Conservation (phyloP, 2,329 filamentous ascomycete species). For the Trichoderma atrobrunneum region DNA sequence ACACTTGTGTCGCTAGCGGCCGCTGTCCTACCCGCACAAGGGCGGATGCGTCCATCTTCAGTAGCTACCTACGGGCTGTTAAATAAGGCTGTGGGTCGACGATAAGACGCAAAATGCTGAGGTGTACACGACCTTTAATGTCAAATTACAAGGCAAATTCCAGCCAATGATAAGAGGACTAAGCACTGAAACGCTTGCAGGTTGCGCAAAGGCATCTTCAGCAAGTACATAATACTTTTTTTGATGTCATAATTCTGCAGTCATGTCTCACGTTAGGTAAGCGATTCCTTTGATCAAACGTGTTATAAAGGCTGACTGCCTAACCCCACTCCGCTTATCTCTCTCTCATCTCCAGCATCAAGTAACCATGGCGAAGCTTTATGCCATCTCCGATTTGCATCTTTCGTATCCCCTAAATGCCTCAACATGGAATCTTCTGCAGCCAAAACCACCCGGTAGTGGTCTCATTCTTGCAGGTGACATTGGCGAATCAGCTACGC, state of each 20-base stretch:
- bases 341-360: not conserved
- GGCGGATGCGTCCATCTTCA: too few species aligned
- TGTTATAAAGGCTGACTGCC: not conserved
- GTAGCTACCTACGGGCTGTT: not conserved
- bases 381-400: constrained; percentile 14
- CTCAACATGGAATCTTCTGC: constrained; percentile 5
- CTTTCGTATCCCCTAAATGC: constrained; percentile 1
- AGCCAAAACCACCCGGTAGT: not conserved
- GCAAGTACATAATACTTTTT: not conserved
- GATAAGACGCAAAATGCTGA: not conserved
- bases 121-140: not conserved
- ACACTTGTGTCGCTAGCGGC: not conserved
- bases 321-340: not conserved
- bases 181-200: not conserved
- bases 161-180: not conserved
- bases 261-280: not conserved
- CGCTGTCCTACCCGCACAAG: not conserved
- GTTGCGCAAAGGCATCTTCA: not conserved
- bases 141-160: not conserved
- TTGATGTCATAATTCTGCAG: not conserved
- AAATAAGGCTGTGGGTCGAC: not conserved
- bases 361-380: constrained; percentile 2
- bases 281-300: not conserved
- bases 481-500: constrained; percentile 7
- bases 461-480: constrained; percentile 8